Percentiles rank a stretch among this genome's conserved stretches.
phyloP scores from a whole-genome alignment of 148 eudicot genomes.

The Chenopodium formosanum region DNA sequence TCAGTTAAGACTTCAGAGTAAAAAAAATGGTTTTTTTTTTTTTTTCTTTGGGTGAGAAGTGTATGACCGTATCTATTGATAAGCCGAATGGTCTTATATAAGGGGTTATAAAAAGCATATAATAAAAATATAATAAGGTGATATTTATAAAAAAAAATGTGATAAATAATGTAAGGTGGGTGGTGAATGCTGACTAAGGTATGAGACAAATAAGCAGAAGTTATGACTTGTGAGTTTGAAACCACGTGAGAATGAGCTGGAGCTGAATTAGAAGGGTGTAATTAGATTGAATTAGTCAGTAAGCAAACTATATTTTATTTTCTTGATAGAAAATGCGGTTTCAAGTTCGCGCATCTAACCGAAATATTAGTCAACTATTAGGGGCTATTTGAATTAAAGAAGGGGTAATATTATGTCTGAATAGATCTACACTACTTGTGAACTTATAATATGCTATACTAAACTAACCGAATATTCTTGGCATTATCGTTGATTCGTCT shows the following conservation, averaged over 20 bases:
- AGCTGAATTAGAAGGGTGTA: background rate
- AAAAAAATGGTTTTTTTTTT: background rate
- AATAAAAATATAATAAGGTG: background rate
- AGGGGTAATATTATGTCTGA: background rate
- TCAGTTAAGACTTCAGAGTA: background rate
- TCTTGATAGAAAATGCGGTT: background rate
- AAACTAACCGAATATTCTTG: background rate
- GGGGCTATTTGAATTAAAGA: background rate
- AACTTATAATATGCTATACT: background rate
- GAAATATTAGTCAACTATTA: background rate
- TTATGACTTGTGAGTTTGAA: background rate
- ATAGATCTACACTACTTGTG: background rate
- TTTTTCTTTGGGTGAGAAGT: background rate
- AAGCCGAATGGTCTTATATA: conserved; percentile 4
- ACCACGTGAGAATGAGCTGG: conserved; percentile 35
- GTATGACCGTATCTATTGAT: conserved; percentile 1
- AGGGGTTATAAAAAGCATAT: background rate
- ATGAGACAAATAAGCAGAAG: conserved; percentile 10
- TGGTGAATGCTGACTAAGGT: background rate
- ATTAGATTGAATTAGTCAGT: background rate
- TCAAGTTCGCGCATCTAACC: conserved; percentile 6
- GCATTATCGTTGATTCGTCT: background rate
- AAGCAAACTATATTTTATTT: background rate
- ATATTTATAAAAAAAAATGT: background rate
- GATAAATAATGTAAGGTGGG: conserved; percentile 8